phyloP scores from a whole-genome alignment of 768 basidiomycete species.

The Termitomyces sp. region DNA sequence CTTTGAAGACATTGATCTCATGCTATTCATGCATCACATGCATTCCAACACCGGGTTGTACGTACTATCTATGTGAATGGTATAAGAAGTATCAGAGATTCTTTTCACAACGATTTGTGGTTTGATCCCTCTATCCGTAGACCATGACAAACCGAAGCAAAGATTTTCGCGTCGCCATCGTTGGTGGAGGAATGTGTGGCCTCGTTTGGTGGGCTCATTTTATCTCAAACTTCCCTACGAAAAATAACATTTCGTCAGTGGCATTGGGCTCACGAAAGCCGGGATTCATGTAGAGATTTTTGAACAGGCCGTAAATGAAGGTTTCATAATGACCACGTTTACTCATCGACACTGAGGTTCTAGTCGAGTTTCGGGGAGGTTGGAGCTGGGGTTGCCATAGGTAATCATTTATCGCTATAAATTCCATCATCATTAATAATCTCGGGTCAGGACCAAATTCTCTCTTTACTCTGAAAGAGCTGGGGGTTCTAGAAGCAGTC shows the following conservation, averaged over 20 bases:
- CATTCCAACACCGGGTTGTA: neutral
- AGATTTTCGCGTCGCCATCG: constrained; percentile 46
- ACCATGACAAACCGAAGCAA: constrained; percentile 20
- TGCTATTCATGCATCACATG: neutral
- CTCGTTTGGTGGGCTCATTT: constrained; percentile 32
- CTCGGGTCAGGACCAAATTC: constrained; percentile 44
- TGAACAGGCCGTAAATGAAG: constrained; percentile 41
- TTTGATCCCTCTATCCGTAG: neutral
- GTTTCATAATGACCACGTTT: neutral
- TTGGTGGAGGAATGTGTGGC: constrained; percentile 56
- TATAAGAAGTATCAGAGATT: neutral
- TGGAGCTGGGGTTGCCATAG: constrained; percentile 53
- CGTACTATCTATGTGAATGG: neutral
- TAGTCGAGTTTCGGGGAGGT: constrained; percentile 48
- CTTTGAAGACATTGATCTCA: neutral
- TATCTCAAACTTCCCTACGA: neutral
- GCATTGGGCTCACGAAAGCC: constrained; percentile 35
- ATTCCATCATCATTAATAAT: neutral
- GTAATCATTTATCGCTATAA: constrained; percentile 17
- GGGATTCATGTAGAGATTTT: constrained; percentile 47
- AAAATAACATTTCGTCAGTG: constrained; percentile 19
- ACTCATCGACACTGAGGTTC: neutral
- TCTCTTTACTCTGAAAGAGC: constrained; percentile 36
- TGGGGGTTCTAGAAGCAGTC: constrained; percentile 42
- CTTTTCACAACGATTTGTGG: neutral